Base-by-base conservation (phyloP, 2,329 filamentous ascomycete genomes). In the Arachnopeziza araneosa region DNA sequence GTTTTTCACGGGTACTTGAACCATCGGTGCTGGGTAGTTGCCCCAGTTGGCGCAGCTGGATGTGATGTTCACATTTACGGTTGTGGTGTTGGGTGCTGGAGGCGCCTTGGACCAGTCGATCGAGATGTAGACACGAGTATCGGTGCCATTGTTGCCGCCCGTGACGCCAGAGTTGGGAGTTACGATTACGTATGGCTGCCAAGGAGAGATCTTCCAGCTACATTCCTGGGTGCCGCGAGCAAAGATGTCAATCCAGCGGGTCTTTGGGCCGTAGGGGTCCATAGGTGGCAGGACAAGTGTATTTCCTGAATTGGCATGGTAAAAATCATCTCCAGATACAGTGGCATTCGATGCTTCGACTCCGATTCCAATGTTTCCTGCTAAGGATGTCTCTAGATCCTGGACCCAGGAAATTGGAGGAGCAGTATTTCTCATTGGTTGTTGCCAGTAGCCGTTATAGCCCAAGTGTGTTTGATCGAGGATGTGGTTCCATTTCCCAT, bases 391-490 rank as follows among this genome's bases (percentile, higher is more conserved):
- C 56, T 87, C 83, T 1, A 77, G 73, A 1, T 77, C 78, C 69
- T 87, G 83, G 1, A 87, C 82, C 64, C 83, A 86, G 5, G 79
- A 74, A 63, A 89, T 77, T 8, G 82, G 79, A 0, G 87, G 86
- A 1, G 88, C 79, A 0, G 81, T 80, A 68, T 90, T 88, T 36
- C 86, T 78, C 87, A 89, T 89, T 1, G 88, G 86, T 70, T 90
- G 87, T 72, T 90, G 87, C 86, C 86, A 83, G 71, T 79, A 79
- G 54, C 76, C 56, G 23, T 64, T 75, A 53, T 80, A 83, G 22
- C 80, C 80, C 9, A 83, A 72, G 65, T 83, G 82, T 0, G 80
- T 82, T 75, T 83, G 84, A 64, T 85, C 80, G 70, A 87, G 77
- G 70, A 88, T 84, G 69, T 83, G 77, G 66, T 76, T 79, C 84